Conservation (phyloP, 2,329 filamentous ascomycete genomes). For the Xylogone sp. region DNA sequence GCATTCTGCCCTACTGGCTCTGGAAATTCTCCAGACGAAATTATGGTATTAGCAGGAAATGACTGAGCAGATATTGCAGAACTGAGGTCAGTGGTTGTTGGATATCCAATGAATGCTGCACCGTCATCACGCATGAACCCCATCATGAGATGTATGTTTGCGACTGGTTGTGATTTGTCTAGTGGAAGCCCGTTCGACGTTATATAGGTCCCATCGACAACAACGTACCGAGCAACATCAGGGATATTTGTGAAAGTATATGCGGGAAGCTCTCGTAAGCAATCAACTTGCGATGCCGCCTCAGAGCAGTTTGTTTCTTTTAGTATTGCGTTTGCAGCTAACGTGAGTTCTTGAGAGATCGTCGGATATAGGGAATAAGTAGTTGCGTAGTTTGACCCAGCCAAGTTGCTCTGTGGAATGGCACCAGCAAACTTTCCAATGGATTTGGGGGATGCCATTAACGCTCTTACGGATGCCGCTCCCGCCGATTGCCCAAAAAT, state of each 20-base stretch:
- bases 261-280: slow-evolving; percentile 13
- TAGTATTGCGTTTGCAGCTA: slow-evolving; percentile 11
- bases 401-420: slow-evolving; percentile 18
- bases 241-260: slow-evolving; percentile 4
- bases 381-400: slow-evolving; percentile 16
- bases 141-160: slow-evolving; percentile 23
- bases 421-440: slow-evolving; percentile 17
- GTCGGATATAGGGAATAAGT: slow-evolving; percentile 16
- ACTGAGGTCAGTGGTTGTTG: slow-evolving; percentile 14
- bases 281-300: slow-evolving; percentile 15
- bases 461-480: slow-evolving; percentile 24
- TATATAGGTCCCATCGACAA: slow-evolving; percentile 26
- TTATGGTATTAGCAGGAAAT: not conserved
- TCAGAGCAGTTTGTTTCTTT: slow-evolving; percentile 12
- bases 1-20: slow-evolving; percentile 11
- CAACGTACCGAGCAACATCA: slow-evolving; percentile 14
- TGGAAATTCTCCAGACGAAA: slow-evolving; percentile 11
- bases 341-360: slow-evolving; percentile 11
- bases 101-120: slow-evolving; percentile 19
- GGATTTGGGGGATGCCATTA: slow-evolving; percentile 19
- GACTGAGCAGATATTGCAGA: slow-evolving; percentile 1
- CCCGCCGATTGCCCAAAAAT: slow-evolving; percentile 44
- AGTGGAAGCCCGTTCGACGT: slow-evolving; percentile 12
- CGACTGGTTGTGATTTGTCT: slow-evolving; percentile 6
- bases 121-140: slow-evolving; percentile 30